phyloP scores from a whole-genome alignment of 192 early-diverging fungal genomes.

The Radiomyces spectabilis region DNA sequence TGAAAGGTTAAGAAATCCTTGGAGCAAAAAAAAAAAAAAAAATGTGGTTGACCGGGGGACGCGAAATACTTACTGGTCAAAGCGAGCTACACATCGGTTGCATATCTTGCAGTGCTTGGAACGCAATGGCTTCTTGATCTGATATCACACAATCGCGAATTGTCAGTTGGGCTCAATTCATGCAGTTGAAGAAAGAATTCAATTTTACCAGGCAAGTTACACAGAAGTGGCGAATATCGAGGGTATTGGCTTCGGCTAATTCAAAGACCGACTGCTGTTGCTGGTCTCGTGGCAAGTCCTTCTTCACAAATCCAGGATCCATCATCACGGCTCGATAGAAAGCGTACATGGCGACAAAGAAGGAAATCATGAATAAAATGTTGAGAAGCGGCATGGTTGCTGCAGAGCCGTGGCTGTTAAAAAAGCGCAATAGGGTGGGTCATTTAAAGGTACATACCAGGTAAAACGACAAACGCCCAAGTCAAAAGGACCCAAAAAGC shows the following conservation, averaged over 20 bases:
- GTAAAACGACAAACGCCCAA: constrained; percentile 62
- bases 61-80: constrained; percentile 85
- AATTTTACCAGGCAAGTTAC: constrained; percentile 64
- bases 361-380: constrained; percentile 58
- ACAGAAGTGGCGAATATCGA: constrained; percentile 82
- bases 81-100: constrained; percentile 86
- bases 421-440: too few species aligned
- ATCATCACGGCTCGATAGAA: constrained; percentile 67
- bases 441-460: constrained; percentile 40
- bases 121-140: constrained; percentile 77
- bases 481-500: constrained; percentile 61
- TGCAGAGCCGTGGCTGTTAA: constrained; percentile 51
- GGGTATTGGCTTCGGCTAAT: constrained; percentile 58
- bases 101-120: constrained; percentile 94
- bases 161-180: too few species aligned
- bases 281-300: constrained; percentile 30
- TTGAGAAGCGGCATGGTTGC: constrained; percentile 56
- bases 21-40: neutral
- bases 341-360: constrained; percentile 53
- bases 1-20: neutral
- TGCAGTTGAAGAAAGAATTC: too few species aligned
- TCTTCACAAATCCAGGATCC: constrained; percentile 78
- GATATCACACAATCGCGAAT: too few species aligned
- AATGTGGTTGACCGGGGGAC: too few species aligned
- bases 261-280: constrained; percentile 45